These are phyloP conservation scores for Sphaerulina vaccinii DNA, from an alignment of 2,329 filamentous ascomycete species.

Conservation along the genomic window DNA sequence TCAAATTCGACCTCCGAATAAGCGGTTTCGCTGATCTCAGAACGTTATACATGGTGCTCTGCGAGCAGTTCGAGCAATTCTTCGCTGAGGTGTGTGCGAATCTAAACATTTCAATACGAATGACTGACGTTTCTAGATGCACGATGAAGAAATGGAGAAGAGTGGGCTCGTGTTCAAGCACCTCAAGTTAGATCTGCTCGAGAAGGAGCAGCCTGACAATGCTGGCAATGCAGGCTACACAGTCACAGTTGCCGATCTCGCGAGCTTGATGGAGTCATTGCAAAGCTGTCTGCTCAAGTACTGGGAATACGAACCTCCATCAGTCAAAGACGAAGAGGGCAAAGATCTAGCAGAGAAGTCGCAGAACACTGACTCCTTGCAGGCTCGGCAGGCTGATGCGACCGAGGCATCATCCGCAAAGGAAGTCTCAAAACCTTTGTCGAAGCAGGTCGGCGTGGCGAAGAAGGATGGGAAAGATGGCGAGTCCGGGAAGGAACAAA, in stretches of 20 bases:
- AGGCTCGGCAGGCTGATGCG: slow-evolving; percentile 11
- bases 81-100: slow-evolving; percentile 13
- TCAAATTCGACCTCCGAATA: slow-evolving; percentile 24
- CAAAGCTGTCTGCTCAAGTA: slow-evolving; percentile 25
- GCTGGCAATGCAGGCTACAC: slow-evolving; percentile 17
- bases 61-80: slow-evolving; percentile 21
- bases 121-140: slow-evolving; percentile 10
- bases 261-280: slow-evolving; percentile 23
- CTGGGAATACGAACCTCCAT: slow-evolving; percentile 20
- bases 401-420: slow-evolving; percentile 1
- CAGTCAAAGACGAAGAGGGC: slow-evolving; percentile 1
- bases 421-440: background rate
- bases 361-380: background rate
- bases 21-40: slow-evolving; percentile 23
- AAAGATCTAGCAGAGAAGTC: background rate
- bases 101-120: background rate
- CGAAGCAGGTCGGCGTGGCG: background rate
- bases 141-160: slow-evolving; percentile 24
- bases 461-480: background rate
- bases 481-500: background rate
- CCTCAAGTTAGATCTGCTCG: slow-evolving; percentile 16
- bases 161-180: slow-evolving; percentile 22
- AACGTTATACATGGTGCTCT: slow-evolving; percentile 20
- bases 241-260: slow-evolving; percentile 21
- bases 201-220: slow-evolving; percentile 21